Percentiles rank a stretch among this genome's conserved stretches.
These are phyloP conservation scores for Trichosporon sp. DNA, from an alignment of 1,284 basidiomycete genomes.

Conservation along the genomic window DNA sequence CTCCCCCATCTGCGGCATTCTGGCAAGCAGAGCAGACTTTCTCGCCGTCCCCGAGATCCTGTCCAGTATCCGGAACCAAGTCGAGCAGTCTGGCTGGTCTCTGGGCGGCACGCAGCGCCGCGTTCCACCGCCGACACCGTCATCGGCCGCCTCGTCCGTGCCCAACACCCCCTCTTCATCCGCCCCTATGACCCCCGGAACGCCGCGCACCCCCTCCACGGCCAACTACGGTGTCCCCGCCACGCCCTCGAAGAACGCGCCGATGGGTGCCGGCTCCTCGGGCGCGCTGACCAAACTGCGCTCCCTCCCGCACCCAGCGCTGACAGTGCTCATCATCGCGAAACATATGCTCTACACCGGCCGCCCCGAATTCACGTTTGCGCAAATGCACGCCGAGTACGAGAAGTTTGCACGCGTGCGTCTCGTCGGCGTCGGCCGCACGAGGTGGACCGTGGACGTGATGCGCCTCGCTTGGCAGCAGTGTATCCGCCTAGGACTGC, in stretches of 20 bases:
- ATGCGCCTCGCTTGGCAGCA: slow-evolving; percentile 52
- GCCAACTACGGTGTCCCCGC: background rate
- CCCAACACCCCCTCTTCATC: background rate
- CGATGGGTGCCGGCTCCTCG: background rate
- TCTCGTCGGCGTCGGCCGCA: slow-evolving; percentile 54
- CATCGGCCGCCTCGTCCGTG: background rate
- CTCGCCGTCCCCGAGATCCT: slow-evolving; percentile 35
- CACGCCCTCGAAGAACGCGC: background rate
- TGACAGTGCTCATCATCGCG: slow-evolving; percentile 58
- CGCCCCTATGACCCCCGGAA: background rate
- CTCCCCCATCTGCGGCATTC: slow-evolving; percentile 41
- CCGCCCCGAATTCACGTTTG: slow-evolving; percentile 62
- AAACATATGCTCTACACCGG: slow-evolving; percentile 73
- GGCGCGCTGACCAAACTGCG: slow-evolving; percentile 27
- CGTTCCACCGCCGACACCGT: slow-evolving; percentile 2
- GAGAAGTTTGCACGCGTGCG: slow-evolving; percentile 53
- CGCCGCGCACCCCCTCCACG: background rate
- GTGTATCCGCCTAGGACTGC: slow-evolving; percentile 45
- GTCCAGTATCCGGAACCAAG: slow-evolving; percentile 38
- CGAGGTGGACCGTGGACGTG: slow-evolving; percentile 49
- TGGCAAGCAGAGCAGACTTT: slow-evolving; percentile 36
- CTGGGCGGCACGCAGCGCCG: slow-evolving; percentile 26
- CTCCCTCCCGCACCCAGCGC: slow-evolving; percentile 52
- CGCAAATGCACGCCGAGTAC: slow-evolving; percentile 56
- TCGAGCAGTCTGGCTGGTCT: slow-evolving; percentile 49